Evolutionary conservation across 2,329 filamentous ascomycete genomes (phyloP), one percentile per base, ranked within the genome.

Genomic region (Microcyclosporella mali): DNA sequence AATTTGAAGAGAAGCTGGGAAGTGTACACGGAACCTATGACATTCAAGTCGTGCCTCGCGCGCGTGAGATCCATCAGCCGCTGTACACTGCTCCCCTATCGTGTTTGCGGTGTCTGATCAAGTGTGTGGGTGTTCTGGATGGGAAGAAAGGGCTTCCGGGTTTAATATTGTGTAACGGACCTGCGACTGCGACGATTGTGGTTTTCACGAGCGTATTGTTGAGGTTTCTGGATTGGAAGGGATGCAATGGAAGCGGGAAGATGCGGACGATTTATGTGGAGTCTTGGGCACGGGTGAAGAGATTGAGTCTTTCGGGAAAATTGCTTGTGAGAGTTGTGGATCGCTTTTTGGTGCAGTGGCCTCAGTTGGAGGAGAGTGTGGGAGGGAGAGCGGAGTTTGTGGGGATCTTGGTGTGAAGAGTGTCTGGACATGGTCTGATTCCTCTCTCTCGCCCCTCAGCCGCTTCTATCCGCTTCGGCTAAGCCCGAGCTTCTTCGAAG

Each of bases 261-360:
- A 82, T 90, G 69, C 78, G 80, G 49, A 82, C 85, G 8, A 71
- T 97, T 11, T 98, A 92, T 62, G 78, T 95, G 19, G 92, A 98
- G 71, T 92, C 85, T 15, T 95, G 89, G 83, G 90, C 92, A 2
- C 77, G 92, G 12, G 85, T 94, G 12, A 82, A 76, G 52, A 82
- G 78, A 10, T 66, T 97, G 51, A 97, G 90, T 67, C 64, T 95
- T 46, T 94, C 87, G 29, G 92, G 90, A 0, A 82, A 79, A 60
- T 68, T 97, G 29, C 70, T 98, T 44, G 66, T 83, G 2, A 68
- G 71, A 34, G 66, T 94, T 31, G 85, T 85, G 36, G 86, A 94
- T 65, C 69, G 82, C 37, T 85, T 94, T 57, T 64, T 94, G 40
- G 88, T 94, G 43, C 89, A 95, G 70, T 92, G 90, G 74, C 73